Base-by-base conservation (phyloP, 1,139 yeast genomes). In the Kodamaea plutei region DNA sequence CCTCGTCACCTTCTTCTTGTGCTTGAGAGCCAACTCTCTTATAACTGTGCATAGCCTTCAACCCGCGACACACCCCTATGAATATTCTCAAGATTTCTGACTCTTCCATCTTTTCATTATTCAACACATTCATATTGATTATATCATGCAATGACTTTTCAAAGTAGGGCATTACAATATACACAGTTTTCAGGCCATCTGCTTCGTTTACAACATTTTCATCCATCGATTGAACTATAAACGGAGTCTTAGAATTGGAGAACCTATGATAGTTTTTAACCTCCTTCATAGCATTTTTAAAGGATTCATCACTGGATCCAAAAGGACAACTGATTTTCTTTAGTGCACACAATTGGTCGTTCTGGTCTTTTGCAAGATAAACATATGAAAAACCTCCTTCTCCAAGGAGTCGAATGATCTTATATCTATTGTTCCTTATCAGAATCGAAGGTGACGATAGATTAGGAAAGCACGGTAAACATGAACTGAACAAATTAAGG, bases 311-410 rank as follows among this genome's bases (percentile, higher is more conserved):
- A 44, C 79, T 87, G 25, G 80, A 71, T 0, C 96, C 96, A 55
- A 80, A 85, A 2, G 95, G 89, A 53, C 96, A 88, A 38, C 89
- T 65, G 33, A 87, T 84, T 61, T 84, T 83, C 60, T 89, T 88
- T 47, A 89, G 59, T 2, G 96, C 96, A 48, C 75, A 84, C 15
- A 61, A 51, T 28, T 64, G 62, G 36, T 61, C 54, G 20, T 76
- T 69, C 43, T 71, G 68, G 21, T 49, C 55, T 8, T 56, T 41
- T 6, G 87, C 95, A 21, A 87, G 63, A 49, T 89, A 89, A n/a
- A 87, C 95, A 47, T 83, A 87, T 2, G 94, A 80, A 50, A 84
- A 84, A 5, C 94, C 95, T 2, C 95, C 95, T 58, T 88, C 96
- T 7, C 95, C 95, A 5, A 89, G 60, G 14, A 89, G 67, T 39